Evolutionary conservation across 768 basidiomycete genomes (phyloP).

Genomic region (Pisolithus albus): DNA sequence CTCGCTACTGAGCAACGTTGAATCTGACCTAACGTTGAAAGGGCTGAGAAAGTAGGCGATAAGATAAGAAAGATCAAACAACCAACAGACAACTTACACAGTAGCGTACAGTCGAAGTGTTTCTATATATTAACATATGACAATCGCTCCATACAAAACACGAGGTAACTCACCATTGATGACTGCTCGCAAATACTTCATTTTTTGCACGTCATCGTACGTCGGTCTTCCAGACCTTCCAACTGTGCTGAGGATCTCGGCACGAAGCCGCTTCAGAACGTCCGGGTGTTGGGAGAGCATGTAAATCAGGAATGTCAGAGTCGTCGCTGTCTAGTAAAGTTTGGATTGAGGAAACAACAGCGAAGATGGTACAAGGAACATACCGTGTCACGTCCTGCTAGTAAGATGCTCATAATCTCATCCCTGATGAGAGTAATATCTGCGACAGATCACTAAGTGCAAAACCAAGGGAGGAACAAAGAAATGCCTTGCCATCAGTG

Average conservation of each 20-base stretch:
- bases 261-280: slow-evolving; percentile 28
- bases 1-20: not conserved
- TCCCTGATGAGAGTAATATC: no score
- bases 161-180: slow-evolving; percentile 42
- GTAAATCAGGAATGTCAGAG: no score
- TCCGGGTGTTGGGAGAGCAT: no score
- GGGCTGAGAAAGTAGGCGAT: slow-evolving; percentile 10
- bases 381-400: no score
- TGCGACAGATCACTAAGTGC: no score
- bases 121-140: slow-evolving; percentile 11
- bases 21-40: slow-evolving; percentile 17
- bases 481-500: no score
- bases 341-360: not conserved
- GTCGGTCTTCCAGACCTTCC: slow-evolving; percentile 44
- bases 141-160: not conserved
- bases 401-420: no score
- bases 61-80: not conserved
- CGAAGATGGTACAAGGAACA: no score
- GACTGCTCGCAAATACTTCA: no score
- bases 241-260: slow-evolving; percentile 50
- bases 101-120: slow-evolving; percentile 24
- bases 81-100: slow-evolving; percentile 19
- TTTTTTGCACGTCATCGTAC: no score
- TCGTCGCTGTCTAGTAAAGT: no score
- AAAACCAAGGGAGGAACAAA: no score